Evolutionary conservation across 345 rosid species (phyloP), one percentile per base, ranked within the genome.

Genomic region (Lumnitzera littorea): DNA sequence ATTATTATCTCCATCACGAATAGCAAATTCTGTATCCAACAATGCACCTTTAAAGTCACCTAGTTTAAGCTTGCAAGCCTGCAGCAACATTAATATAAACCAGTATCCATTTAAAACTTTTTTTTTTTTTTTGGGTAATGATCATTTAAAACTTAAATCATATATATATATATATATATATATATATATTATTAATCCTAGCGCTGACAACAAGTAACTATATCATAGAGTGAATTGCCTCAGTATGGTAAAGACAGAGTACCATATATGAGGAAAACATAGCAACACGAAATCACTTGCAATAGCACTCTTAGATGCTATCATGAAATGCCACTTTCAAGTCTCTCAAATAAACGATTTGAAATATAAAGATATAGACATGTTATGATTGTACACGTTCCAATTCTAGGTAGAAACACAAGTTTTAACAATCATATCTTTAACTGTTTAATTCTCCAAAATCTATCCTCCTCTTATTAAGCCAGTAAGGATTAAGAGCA

Each of bases 1-100:
- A 74, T 83, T 87, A 75, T 86, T 75, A 25, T 89, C 91, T 60
- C 83, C 91, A 48, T 91, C 96, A 43, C 98, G 91, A 71, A 91
- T 81, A 12, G 96, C 99, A 71, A 88, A 86, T 49, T 46, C 51
- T 15, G 17, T 11, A 58, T 58, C 62, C 12, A 46, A 46, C 24
- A 58, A 46, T 46, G 62, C 62, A 31, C 62, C 62, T 16, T 58
- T 17, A 12, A 46, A 41, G 47, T 58, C 62, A 13, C 50, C 62
- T 41, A 10, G 11, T 48, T 58, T 58, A 14, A 58, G 24, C 24
- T 58, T 58, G 27, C 62, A 16, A 48, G 62, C 62, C 62, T 58
- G 51, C 27, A 48, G 7, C 15, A 58, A 12, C 15, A 36, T 27
- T 1, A 27, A 27, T 3, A 27, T 2, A 53, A 3, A 13, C 24